Conservation (phyloP, 108 stramenopile species). For the Cyclotella choctawhatcheeana region DNA sequence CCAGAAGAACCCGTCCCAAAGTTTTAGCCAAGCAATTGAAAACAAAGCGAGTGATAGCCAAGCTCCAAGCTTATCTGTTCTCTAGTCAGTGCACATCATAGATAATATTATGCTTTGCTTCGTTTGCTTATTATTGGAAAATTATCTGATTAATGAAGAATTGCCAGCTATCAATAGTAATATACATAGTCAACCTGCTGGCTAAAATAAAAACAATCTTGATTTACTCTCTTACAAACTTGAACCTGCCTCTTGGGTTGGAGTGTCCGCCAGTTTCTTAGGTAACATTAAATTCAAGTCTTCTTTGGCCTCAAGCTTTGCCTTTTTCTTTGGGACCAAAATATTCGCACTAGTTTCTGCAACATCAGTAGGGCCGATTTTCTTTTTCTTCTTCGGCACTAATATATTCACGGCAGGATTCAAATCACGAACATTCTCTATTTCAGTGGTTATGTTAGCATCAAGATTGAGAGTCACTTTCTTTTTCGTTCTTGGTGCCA, state of each 20-base stretch:
- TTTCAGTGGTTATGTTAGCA: slow-evolving; percentile 11
- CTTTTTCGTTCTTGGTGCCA: slow-evolving; percentile 24
- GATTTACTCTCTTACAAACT: no score
- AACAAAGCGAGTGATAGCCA: no score
- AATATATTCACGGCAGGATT: slow-evolving; percentile 9
- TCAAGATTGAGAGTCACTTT: slow-evolving; percentile 16
- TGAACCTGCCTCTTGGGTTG: not conserved
- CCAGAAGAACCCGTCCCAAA: no score
- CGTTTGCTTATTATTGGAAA: no score
- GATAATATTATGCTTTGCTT: no score
- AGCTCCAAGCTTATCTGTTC: no score
- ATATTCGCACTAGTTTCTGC: slow-evolving; percentile 2
- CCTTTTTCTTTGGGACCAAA: slow-evolving; percentile 29
- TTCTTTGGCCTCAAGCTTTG: slow-evolving; percentile 11
- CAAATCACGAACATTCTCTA: slow-evolving; percentile 9
- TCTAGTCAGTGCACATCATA: no score
- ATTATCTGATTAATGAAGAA: no score
- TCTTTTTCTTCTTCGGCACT: slow-evolving; percentile 14
- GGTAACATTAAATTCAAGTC: slow-evolving; percentile 21
- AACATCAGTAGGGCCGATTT: not conserved
- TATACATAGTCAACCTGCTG: no score
- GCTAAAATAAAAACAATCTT: no score
- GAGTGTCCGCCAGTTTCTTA: slow-evolving; percentile 12
- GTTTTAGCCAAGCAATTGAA: no score
- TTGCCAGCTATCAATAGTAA: no score